Percentiles rank a stretch among this genome's conserved stretches.
phyloP scores from a whole-genome alignment of 1,284 basidiomycete genomes.

The Apiotrichum brassicae region DNA sequence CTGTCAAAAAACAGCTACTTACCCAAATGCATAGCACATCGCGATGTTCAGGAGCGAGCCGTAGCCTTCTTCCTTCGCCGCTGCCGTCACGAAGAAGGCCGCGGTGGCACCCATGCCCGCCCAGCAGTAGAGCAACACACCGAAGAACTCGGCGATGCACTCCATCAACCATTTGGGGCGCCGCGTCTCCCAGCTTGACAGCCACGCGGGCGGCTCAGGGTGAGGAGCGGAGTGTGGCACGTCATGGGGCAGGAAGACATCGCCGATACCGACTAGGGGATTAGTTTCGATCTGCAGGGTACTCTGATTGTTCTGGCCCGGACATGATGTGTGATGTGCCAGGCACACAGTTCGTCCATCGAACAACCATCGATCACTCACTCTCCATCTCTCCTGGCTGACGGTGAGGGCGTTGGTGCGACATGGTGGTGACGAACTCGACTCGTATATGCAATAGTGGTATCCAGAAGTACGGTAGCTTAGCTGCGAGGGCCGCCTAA shows the following conservation, averaged over 20 bases:
- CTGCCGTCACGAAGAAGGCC: background rate
- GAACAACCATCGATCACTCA: background rate
- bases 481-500: too few relatives aligned
- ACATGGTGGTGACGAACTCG: too few relatives aligned
- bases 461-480: too few relatives aligned
- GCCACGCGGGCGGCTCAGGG: slow-evolving; percentile 6
- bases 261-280: slow-evolving; percentile 14
- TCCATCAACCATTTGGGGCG: slow-evolving; percentile 11
- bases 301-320: too few relatives aligned
- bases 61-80: slow-evolving; percentile 1
- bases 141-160: slow-evolving; percentile 11
- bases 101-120: slow-evolving; percentile 10
- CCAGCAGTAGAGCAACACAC: slow-evolving; percentile 14
- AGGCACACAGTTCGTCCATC: too few relatives aligned
- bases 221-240: slow-evolving; percentile 1
- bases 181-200: slow-evolving; percentile 7
- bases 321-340: too few relatives aligned
- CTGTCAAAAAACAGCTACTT: background rate
- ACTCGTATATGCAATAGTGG: too few relatives aligned
- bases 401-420: slow-evolving; percentile 4
- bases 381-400: slow-evolving; percentile 12
- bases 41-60: slow-evolving; percentile 8
- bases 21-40: slow-evolving; percentile 6
- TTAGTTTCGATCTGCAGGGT: too few relatives aligned
- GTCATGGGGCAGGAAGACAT: slow-evolving; percentile 11